A percentile compares a stretch with the other conserved stretches of the same genome.
These are phyloP conservation scores for Ceratobasidium sp. DNA, from an alignment of 1,284 basidiomycete species.

Conservation along the genomic window DNA sequence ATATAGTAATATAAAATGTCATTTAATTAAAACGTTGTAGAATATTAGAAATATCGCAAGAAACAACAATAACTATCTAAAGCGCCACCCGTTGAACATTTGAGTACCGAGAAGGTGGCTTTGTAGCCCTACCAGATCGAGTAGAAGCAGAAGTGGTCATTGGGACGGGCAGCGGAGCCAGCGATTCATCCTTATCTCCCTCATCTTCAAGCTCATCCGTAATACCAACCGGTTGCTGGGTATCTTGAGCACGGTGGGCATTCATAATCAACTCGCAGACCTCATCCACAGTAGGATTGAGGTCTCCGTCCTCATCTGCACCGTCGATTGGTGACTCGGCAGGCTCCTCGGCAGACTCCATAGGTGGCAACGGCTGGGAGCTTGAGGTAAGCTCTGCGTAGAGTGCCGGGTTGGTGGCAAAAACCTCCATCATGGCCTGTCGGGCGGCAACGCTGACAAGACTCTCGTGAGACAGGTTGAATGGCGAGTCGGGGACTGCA, in stretches of 20 bases:
- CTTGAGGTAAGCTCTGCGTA: constrained; percentile 6
- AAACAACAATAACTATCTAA: not conserved
- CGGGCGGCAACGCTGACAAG: constrained; percentile 42
- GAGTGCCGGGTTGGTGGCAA: constrained; percentile 5
- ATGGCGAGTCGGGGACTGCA: constrained; percentile 23
- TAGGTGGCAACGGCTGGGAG: not conserved
- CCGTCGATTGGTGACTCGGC: not conserved
- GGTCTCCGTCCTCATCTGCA: not conserved
- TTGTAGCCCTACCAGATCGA: not conserved
- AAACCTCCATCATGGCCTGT: constrained; percentile 23
- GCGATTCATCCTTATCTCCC: not conserved
- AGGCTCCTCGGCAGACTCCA: not conserved
- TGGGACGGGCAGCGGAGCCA: not conserved
- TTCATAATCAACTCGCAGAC: constrained; percentile 2
- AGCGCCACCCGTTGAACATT: not conserved
- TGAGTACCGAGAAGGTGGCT: not conserved
- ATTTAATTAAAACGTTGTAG: too few relatives aligned
- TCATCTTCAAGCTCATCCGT: not conserved
- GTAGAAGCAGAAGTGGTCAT: not conserved
- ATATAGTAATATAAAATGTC: too few relatives aligned
- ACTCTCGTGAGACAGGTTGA: constrained; percentile 49
- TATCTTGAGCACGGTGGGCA: not conserved
- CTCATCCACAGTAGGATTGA: constrained; percentile 13
- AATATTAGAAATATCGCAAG: too few relatives aligned
- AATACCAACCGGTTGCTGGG: not conserved